A percentile compares a stretch with the other conserved stretches of the same genome.
Conservation (phyloP, 805 yeast genomes). For the Lipomyces starkeyi region DNA sequence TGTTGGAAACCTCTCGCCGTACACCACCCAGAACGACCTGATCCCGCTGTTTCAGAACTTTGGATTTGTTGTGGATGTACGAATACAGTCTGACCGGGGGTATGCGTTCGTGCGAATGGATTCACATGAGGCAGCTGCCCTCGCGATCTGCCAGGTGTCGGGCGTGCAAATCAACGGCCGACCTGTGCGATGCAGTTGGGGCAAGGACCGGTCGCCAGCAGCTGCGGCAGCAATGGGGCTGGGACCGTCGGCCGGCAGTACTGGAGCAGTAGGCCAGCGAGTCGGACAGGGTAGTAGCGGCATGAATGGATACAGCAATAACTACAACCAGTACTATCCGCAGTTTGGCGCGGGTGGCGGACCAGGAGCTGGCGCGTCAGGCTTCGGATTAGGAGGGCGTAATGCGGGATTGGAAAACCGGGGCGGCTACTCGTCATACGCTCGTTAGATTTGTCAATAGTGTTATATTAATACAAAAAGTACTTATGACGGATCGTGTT, state of each 20-base stretch:
- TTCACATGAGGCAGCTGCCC: slow-evolving; percentile 85
- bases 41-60: slow-evolving; percentile 76
- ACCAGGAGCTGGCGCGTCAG: slow-evolving; percentile 16
- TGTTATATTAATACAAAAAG: background rate
- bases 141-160: slow-evolving; percentile 78
- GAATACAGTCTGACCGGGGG: slow-evolving; percentile 78
- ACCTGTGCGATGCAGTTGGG: slow-evolving; percentile 86
- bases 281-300: slow-evolving; percentile 57
- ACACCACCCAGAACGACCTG: slow-evolving; percentile 72
- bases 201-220: slow-evolving; percentile 55
- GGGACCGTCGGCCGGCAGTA: slow-evolving; percentile 2
- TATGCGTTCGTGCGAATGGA: slow-evolving; percentile 90
- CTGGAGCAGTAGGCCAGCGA: slow-evolving; percentile 5
- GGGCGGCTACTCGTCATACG: slow-evolving; percentile 13
- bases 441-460: background rate
- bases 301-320: slow-evolving; percentile 8
- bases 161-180: slow-evolving; percentile 74
- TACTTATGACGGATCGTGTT: background rate
- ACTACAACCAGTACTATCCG: slow-evolving; percentile 10
- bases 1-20: slow-evolving; percentile 82
- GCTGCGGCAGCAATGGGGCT: slow-evolving; percentile 23
- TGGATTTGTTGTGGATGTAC: slow-evolving; percentile 82
- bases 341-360: slow-evolving; percentile 12
- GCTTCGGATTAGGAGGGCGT: slow-evolving; percentile 15
- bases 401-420: slow-evolving; percentile 12